A percentile compares a stretch with the other conserved stretches of the same genome.
Evolutionary conservation across 495 filamentous ascomycete species (phyloP).

Genomic region (Aspergillus affinis): DNA sequence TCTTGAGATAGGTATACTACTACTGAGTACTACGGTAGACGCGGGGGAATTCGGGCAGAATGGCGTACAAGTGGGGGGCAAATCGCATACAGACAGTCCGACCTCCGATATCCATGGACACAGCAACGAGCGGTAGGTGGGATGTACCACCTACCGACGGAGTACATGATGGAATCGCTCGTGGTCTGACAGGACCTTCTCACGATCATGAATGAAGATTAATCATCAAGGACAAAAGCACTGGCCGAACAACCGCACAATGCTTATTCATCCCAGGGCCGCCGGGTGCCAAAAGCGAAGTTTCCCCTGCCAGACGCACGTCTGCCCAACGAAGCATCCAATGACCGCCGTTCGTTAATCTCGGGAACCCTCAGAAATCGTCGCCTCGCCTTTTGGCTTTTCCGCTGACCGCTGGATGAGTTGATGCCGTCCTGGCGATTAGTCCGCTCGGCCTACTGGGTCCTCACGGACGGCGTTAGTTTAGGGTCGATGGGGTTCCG

Average conservation of each 20-base stretch:
- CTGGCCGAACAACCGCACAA: conserved; percentile 4
- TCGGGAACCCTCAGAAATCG: conserved; percentile 34
- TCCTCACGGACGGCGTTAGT: conserved; percentile 3
- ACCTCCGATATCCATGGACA: neutral
- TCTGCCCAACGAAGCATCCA: conserved; percentile 55
- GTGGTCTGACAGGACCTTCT: neutral
- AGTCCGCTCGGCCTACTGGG: conserved; percentile 4
- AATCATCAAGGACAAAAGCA: neutral
- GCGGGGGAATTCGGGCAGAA: neutral
- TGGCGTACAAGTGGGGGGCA: neutral
- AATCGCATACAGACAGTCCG: no score
- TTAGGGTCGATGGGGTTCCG: conserved; percentile 12
- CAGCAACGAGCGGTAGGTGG: neutral
- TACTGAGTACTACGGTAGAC: neutral
- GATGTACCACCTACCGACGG: neutral
- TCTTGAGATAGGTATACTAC: no score
- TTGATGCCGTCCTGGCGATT: conserved; percentile 7
- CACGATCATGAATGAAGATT: neutral
- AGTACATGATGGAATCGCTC: neutral
- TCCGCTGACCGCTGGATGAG: conserved; percentile 37
- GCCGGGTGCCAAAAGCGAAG: conserved; percentile 10
- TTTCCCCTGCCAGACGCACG: conserved; percentile 34
- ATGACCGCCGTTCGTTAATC: conserved; percentile 33
- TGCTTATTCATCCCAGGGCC: conserved; percentile 16
- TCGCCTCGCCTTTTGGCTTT: conserved; percentile 30